Percentiles rank a stretch among this genome's conserved stretches.
Conservation (phyloP, 2,329 filamentous ascomycete genomes). For the Colletotrichum lindemuthianum region DNA sequence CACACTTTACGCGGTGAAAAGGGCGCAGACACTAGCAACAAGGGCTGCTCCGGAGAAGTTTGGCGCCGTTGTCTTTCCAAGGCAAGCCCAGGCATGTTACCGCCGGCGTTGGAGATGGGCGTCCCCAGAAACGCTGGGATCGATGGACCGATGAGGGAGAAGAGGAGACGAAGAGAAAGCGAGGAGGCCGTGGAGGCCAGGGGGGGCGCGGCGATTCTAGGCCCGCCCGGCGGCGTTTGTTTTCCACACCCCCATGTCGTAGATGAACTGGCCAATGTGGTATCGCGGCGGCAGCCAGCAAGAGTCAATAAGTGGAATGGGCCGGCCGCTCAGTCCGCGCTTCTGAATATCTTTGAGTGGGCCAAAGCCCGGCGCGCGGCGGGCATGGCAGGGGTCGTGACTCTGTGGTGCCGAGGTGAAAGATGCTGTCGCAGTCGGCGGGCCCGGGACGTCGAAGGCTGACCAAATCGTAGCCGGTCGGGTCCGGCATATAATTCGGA, state of each 20-base stretch:
- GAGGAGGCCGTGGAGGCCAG: background rate
- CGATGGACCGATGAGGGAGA: background rate
- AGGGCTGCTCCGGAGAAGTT: slow-evolving; percentile 1
- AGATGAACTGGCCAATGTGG: slow-evolving; percentile 16
- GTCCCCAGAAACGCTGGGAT: too few relatives aligned
- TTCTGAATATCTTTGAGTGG: slow-evolving; percentile 18
- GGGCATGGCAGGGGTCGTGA: slow-evolving; percentile 31
- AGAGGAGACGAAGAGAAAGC: background rate
- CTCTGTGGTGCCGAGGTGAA: slow-evolving; percentile 30
- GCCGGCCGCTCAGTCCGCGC: slow-evolving; percentile 22
- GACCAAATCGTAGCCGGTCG: slow-evolving; percentile 23
- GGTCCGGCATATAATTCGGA: slow-evolving; percentile 16
- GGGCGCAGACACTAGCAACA: too few relatives aligned
- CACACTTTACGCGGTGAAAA: too few relatives aligned
- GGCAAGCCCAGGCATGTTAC: slow-evolving; percentile 14
- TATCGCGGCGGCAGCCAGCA: slow-evolving; percentile 13
- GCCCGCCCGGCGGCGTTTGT: slow-evolving; percentile 28
- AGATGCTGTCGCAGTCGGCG: slow-evolving; percentile 30
- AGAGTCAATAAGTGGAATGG: slow-evolving; percentile 19
- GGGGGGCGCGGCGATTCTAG: slow-evolving; percentile 28
- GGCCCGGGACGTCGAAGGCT: slow-evolving; percentile 27
- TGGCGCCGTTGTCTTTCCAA: slow-evolving; percentile 16
- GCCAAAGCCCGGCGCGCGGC: slow-evolving; percentile 27
- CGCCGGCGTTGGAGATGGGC: slow-evolving; percentile 12
- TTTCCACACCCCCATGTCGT: slow-evolving; percentile 30